These are phyloP conservation scores for Parastagonospora nodorum DNA, from an alignment of 2,329 filamentous ascomycete genomes.

Conservation along the genomic window DNA sequence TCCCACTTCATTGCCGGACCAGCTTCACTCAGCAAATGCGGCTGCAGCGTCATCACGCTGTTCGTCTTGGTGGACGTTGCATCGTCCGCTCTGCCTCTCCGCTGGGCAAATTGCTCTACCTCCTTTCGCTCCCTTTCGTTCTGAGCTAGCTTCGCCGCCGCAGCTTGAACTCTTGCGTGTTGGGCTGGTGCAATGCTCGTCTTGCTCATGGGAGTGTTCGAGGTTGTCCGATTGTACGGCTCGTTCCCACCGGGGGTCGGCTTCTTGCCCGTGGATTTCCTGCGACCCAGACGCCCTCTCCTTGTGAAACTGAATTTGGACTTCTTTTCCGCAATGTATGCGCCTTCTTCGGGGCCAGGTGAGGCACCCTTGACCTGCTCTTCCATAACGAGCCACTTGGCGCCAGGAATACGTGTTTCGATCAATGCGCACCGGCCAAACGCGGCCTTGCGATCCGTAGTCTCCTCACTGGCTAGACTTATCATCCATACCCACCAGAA, in stretches of 20 bases:
- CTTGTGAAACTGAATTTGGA: conserved; percentile 82
- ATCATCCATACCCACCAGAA: conserved; percentile 99
- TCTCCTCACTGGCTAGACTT: conserved; percentile 90
- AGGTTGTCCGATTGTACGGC: conserved; percentile 56
- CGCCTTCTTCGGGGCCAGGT: conserved; percentile 79
- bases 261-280: conserved; percentile 52
- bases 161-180: conserved; percentile 89
- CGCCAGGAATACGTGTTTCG: conserved; percentile 80
- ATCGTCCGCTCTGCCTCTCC: conserved; percentile 62
- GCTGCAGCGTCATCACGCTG: conserved; percentile 87
- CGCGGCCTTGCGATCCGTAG: conserved; percentile 80
- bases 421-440: conserved; percentile 93
- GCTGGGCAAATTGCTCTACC: conserved; percentile 54
- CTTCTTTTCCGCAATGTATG: conserved; percentile 95
- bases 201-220: conserved; percentile 68
- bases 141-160: conserved; percentile 80
- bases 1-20: conserved; percentile 97
- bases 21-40: conserved; percentile 81
- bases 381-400: conserved; percentile 92
- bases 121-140: conserved; percentile 66
- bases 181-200: conserved; percentile 87
- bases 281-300: conserved; percentile 70
- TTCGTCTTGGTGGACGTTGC: conserved; percentile 73
- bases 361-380: conserved; percentile 95
- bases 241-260: conserved; percentile 52